Evolutionary conservation across 257 asterid genomes (phyloP).

Genomic region (Solanum chiquidenum): DNA sequence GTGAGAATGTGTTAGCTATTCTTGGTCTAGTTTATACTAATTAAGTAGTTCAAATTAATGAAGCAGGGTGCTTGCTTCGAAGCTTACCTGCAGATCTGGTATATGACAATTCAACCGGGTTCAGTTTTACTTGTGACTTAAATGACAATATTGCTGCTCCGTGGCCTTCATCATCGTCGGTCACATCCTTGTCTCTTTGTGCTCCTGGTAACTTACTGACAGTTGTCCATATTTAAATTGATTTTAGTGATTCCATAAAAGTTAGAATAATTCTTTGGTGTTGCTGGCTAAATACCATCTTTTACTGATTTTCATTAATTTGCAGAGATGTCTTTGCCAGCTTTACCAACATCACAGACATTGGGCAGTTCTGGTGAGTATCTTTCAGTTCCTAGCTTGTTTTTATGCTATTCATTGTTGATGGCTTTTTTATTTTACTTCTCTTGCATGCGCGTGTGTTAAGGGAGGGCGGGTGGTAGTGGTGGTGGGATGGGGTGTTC

Average conservation of each 20-base stretch:
- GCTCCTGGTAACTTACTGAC: constrained; percentile 74
- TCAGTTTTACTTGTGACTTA: constrained; percentile 85
- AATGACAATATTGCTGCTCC: constrained; percentile 94
- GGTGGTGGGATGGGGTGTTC: background rate
- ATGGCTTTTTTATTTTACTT: background rate
- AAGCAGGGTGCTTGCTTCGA: constrained; percentile 77
- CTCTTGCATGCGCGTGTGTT: background rate
- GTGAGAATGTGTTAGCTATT: background rate
- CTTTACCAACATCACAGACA: constrained; percentile 69
- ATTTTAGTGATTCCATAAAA: background rate
- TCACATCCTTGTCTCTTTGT: constrained; percentile 80
- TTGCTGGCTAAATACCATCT: background rate
- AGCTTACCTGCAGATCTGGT: constrained; percentile 86
- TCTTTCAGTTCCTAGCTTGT: background rate
- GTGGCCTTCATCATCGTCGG: constrained; percentile 89
- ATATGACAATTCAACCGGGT: constrained; percentile 72
- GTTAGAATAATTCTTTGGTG: constrained; percentile 1
- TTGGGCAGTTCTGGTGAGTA: constrained; percentile 47
- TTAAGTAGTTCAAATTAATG: background rate
- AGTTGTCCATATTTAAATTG: background rate
- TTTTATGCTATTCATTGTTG: background rate
- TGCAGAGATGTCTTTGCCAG: constrained; percentile 98
- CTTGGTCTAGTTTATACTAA: background rate
- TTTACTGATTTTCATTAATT: constrained; percentile 8
- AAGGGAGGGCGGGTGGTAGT: background rate